A percentile compares a stretch with the other conserved stretches of the same genome.
Conservation (phyloP, 306 rosid genomes). For the Mucuna pruriens region DNA sequence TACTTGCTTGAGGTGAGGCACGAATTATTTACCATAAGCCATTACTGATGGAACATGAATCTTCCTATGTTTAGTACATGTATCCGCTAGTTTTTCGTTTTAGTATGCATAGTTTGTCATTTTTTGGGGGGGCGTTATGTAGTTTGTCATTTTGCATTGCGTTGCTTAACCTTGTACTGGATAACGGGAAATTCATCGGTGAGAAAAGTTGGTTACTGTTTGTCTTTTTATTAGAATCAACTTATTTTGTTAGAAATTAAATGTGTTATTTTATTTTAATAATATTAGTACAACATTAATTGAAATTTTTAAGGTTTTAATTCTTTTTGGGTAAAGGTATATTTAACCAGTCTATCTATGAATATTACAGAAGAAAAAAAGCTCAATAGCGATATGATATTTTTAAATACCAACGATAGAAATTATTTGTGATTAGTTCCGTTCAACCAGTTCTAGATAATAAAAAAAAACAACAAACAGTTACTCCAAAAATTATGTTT, state of each 20-base stretch:
- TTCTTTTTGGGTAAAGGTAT: background rate
- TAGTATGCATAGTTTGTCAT: conserved; percentile 14
- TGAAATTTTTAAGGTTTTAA: background rate
- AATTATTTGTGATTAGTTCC: background rate
- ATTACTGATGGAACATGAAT: conserved; percentile 30
- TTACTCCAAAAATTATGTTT: too few species aligned
- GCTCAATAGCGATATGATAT: background rate
- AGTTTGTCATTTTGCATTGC: conserved; percentile 14
- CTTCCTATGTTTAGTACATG: conserved; percentile 35
- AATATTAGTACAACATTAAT: background rate
- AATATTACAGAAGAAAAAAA: background rate
- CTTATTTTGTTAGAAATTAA: background rate
- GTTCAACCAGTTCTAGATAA: too few species aligned
- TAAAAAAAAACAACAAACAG: too few species aligned
- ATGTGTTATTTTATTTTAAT: background rate
- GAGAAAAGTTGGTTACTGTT: background rate
- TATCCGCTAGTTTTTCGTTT: background rate
- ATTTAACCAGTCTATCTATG: background rate
- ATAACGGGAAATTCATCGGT: background rate
- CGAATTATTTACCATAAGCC: background rate
- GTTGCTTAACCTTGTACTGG: background rate
- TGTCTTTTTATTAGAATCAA: background rate
- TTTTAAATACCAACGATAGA: background rate
- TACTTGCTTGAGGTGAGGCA: conserved; percentile 4
- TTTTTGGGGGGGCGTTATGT: background rate